A percentile compares a stretch with the other conserved stretches of the same genome.
phyloP scores from a whole-genome alignment of 2,329 filamentous ascomycete species.

The Fusarium nurragi region DNA sequence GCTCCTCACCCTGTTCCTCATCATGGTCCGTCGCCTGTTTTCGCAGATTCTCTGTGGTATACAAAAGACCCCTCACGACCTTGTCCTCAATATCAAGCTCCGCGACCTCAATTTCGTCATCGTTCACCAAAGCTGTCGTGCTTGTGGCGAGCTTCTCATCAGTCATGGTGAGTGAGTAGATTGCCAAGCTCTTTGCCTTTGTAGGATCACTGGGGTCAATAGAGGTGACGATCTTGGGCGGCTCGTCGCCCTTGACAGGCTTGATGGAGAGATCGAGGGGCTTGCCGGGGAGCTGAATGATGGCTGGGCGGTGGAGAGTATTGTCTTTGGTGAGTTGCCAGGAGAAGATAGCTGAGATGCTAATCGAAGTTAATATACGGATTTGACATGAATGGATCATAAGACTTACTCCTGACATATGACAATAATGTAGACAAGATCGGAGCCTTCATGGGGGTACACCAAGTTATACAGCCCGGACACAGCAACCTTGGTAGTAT shows the following conservation, averaged over 20 bases:
- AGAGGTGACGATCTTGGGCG: slow-evolving; percentile 51
- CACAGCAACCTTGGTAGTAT: slow-evolving; percentile 59
- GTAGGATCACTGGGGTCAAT: slow-evolving; percentile 50
- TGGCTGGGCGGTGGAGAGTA: slow-evolving; percentile 57
- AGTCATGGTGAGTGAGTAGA: slow-evolving; percentile 46
- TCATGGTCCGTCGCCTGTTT: slow-evolving; percentile 51
- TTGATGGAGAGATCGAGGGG: slow-evolving; percentile 64
- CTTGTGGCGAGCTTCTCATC: slow-evolving; percentile 48
- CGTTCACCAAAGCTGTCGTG: slow-evolving; percentile 41
- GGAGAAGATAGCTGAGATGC: slow-evolving; percentile 70
- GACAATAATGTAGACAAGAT: slow-evolving; percentile 56
- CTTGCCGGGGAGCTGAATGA: slow-evolving; percentile 69
- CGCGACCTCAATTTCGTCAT: slow-evolving; percentile 38
- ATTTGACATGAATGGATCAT: not conserved
- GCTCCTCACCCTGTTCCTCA: slow-evolving; percentile 39
- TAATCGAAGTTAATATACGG: slow-evolving; percentile 45
- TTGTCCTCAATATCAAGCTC: slow-evolving; percentile 50
- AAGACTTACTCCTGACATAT: slow-evolving; percentile 66
- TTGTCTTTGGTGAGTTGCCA: slow-evolving; percentile 64
- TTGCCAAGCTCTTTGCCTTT: slow-evolving; percentile 45
- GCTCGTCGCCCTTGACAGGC: slow-evolving; percentile 26
- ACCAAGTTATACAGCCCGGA: slow-evolving; percentile 52
- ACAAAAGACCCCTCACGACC: slow-evolving; percentile 56
- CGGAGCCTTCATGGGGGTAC: slow-evolving; percentile 44
- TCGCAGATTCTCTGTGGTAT: slow-evolving; percentile 58